Base-by-base conservation (phyloP, 768 basidiomycete genomes). In the Lentinula guzmanii region DNA sequence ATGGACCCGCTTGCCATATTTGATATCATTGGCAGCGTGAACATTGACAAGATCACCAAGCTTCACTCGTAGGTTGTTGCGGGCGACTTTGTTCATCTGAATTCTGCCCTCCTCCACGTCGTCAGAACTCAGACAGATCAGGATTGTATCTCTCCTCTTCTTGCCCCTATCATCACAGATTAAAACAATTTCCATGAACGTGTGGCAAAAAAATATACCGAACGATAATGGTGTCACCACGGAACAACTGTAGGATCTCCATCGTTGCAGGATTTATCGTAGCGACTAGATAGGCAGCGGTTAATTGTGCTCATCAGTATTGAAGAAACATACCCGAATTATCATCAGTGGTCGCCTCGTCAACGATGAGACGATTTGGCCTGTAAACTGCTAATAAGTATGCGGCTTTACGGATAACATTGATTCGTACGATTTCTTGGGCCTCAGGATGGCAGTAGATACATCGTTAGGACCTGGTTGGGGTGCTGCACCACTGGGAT, bases 81-180 rank as follows among this genome's bases (percentile, higher is more conserved):
- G 93, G n/a, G 97, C 97, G 39, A 99, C 97, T 76, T 98, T 98
- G 87, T 99, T 99, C 77, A 99, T 79, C 69, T 97, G 95, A 65
- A 99, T 95, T 72, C 93, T 92, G 61, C 97, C 96, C 75, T 98
- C 97, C 68, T 98, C 97, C 63, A 98, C 93, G 64, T 96, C 93
- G 69, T 98, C 97, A 43, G 91, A 91, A 70, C 90, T 91, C 70
- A 99, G 75, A 70, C 95, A 97, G 72, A 98, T 98, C 64, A 99
- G 87, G 46, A 99, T 97, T 7, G 96, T 98, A 69, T 98, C 95
- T 68, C 90, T 88, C 70, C 97, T 88, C 81, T 97, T 95, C 85
- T 98, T 98, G 52, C 97, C 96, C 63, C 95, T 95, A 55, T 43
- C 56, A 28, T 16, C 48, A 59, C 45, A 18, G 61, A 62, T 45